phyloP scores from a whole-genome alignment of 2,329 filamentous ascomycete genomes.

The Teratosphaeria zuluensis region DNA sequence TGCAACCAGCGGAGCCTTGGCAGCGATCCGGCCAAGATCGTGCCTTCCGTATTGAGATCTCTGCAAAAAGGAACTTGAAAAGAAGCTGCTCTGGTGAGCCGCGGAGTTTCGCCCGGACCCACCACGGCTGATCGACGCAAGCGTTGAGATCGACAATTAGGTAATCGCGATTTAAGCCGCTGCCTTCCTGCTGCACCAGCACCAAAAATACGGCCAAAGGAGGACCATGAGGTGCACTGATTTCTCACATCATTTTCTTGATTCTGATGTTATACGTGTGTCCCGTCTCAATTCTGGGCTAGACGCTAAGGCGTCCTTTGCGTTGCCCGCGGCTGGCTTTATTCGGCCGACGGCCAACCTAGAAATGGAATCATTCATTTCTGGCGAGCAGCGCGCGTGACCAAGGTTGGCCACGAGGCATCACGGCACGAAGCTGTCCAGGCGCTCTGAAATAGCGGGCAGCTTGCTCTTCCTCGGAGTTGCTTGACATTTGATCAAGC shows the following conservation, averaged over 20 bases:
- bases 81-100: not conserved
- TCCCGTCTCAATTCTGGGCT: no score
- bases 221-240: not conserved
- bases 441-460: not conserved
- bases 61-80: not conserved
- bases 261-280: not conserved
- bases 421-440: not conserved
- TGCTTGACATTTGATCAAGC: not conserved
- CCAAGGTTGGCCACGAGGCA: not conserved
- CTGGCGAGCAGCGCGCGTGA: not conserved
- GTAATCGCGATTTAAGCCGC: not conserved
- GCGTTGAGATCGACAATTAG: not conserved
- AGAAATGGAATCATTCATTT: not conserved
- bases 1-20: no score
- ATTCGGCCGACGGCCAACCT: not conserved
- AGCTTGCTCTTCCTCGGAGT: not conserved
- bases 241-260: not conserved
- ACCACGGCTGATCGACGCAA: not conserved
- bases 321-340: not conserved
- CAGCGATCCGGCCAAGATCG: not conserved
- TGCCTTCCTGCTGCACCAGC: not conserved
- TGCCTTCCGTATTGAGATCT: not conserved
- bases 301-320: not conserved
- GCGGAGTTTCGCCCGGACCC: not conserved
- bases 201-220: no score